These are phyloP conservation scores for Sporisorium exsertum DNA, from an alignment of 1,284 basidiomycete genomes.

Conservation along the genomic window DNA sequence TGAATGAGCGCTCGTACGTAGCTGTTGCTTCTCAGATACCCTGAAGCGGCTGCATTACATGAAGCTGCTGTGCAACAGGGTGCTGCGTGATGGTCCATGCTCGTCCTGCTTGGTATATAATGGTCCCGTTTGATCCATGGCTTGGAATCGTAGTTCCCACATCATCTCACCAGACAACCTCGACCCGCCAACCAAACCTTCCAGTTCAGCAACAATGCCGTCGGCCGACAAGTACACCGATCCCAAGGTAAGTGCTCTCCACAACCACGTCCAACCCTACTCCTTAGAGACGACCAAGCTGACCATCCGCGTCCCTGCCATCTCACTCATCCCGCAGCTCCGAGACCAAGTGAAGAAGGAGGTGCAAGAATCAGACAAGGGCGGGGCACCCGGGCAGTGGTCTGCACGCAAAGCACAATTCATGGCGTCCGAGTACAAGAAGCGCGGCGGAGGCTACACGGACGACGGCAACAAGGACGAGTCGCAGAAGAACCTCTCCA, in stretches of 20 bases:
- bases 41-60: not conserved
- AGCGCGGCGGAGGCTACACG: conserved; percentile 43
- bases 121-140: not conserved
- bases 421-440: conserved; percentile 48
- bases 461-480: conserved; percentile 46
- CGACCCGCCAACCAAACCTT: not conserved
- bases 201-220: conserved; percentile 24
- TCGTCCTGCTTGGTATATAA: conserved; percentile 12
- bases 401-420: conserved; percentile 46
- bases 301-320: not conserved
- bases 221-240: conserved; percentile 52
- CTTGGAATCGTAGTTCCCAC: too few species aligned
- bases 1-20: not conserved
- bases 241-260: conserved; percentile 30
- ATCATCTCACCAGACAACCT: not conserved
- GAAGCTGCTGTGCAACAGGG: not conserved
- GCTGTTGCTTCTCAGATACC: not conserved
- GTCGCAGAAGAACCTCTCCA: conserved; percentile 42
- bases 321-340: conserved; percentile 9
- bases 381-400: conserved; percentile 46
- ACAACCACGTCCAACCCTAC: rapidly evolving
- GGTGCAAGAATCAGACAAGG: conserved; percentile 43
- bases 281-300: not conserved
- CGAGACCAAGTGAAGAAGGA: conserved; percentile 42
- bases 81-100: not conserved